Conservation (phyloP, 106 monocot genomes). For the Dendrobium nobile region DNA sequence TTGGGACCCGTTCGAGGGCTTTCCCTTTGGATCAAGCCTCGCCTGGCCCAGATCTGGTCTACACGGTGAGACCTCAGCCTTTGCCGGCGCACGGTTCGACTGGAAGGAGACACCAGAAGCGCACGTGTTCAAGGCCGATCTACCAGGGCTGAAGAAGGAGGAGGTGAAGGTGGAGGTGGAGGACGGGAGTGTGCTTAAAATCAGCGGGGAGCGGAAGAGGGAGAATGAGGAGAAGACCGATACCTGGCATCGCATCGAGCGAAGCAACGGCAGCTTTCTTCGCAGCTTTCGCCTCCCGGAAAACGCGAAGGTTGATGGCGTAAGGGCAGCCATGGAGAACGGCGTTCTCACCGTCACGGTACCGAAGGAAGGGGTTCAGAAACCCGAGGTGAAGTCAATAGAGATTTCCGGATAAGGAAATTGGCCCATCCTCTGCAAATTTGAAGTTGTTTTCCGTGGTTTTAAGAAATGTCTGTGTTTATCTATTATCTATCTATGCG, state of each 20-base stretch:
- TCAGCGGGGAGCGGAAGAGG: constrained; percentile 10
- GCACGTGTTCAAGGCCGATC: constrained; percentile 24
- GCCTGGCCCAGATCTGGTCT: too few species aligned
- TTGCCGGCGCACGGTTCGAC: constrained; percentile 13
- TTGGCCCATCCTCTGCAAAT: too few species aligned
- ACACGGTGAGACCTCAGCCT: background rate
- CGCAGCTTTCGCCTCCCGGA: constrained; percentile 19
- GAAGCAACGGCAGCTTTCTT: constrained; percentile 16
- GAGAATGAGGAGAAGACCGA: constrained; percentile 19
- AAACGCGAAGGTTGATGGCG: constrained; percentile 16
- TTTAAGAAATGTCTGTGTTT: too few species aligned
- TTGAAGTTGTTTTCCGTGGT: too few species aligned
- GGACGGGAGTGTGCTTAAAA: constrained; percentile 9
- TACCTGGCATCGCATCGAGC: constrained; percentile 13
- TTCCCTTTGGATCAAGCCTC: too few species aligned
- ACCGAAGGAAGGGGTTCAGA: constrained; percentile 22
- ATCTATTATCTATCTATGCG: too few species aligned
- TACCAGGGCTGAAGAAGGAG: constrained; percentile 7
- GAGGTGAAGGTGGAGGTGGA: constrained; percentile 16
- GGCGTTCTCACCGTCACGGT: constrained; percentile 26
- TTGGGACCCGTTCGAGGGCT: too few species aligned
- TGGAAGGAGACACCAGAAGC: constrained; percentile 27
- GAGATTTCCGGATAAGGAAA: constrained; percentile 8
- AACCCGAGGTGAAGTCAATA: constrained; percentile 21
- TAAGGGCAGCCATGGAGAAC: constrained; percentile 21